A percentile compares a stretch with the other conserved stretches of the same genome.
These are phyloP conservation scores for Starmerella kuoi DNA, from an alignment of 805 yeast genomes.

Conservation along the genomic window DNA sequence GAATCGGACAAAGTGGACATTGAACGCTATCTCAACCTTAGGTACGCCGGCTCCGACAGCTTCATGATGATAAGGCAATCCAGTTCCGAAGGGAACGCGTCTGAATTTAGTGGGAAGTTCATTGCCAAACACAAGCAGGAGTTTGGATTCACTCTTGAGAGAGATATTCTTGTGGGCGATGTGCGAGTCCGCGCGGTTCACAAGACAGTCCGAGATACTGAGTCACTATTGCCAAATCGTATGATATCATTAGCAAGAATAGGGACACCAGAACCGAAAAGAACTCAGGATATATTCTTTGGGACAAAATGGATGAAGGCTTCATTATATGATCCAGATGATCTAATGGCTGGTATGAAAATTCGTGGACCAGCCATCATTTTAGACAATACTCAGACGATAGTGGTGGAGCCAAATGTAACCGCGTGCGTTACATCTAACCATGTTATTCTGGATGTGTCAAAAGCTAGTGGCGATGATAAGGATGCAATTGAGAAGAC, in stretches of 20 bases:
- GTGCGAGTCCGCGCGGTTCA: constrained; percentile 51
- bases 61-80: constrained; percentile 48
- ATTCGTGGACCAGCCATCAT: constrained; percentile 63
- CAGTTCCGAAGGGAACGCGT: background rate
- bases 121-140: constrained; percentile 49
- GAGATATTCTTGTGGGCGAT: constrained; percentile 56
- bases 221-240: constrained; percentile 9
- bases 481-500: background rate
- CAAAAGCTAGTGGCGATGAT: background rate
- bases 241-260: background rate
- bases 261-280: background rate
- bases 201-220: constrained; percentile 1
- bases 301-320: constrained; percentile 40
- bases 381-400: constrained; percentile 72
- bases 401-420: constrained; percentile 53
- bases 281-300: constrained; percentile 43
- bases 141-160: constrained; percentile 56
- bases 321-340: constrained; percentile 44
- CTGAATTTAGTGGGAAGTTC: constrained; percentile 33
- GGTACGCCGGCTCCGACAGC: constrained; percentile 85
- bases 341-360: constrained; percentile 40
- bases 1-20: constrained; percentile 32
- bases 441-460: constrained; percentile 44
- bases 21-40: constrained; percentile 61
- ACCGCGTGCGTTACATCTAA: constrained; percentile 44